Conservation (phyloP, 2,329 filamentous ascomycete genomes). For the Xylariaceae sp. region DNA sequence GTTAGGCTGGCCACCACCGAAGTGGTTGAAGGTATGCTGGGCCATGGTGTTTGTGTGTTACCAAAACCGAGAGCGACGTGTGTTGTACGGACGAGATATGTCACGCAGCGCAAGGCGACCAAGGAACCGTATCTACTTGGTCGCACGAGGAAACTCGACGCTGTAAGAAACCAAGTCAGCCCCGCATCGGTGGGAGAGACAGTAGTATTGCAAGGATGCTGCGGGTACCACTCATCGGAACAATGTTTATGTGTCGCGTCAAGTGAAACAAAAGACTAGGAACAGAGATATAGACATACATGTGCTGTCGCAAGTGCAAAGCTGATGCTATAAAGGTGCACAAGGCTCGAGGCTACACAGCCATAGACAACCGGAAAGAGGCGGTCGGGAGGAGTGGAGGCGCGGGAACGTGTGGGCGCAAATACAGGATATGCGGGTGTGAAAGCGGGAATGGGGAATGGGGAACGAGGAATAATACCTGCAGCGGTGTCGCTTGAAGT, state of each 20-base stretch:
- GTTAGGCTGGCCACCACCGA: conserved; percentile 50
- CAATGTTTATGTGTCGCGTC: neutral
- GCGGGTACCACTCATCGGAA: conserved; percentile 4
- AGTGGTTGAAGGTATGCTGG: conserved; percentile 54
- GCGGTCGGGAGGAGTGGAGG: neutral
- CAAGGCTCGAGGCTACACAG: neutral
- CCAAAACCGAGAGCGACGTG: conserved; percentile 1
- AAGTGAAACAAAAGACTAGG: conserved; percentile 1
- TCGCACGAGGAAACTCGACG: conserved; percentile 16
- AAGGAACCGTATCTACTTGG: conserved; percentile 10
- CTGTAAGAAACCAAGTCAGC: conserved; percentile 26
- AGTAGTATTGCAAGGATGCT: conserved; percentile 8
- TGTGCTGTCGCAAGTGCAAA: neutral
- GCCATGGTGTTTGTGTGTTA: conserved; percentile 40
- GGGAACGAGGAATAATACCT: conserved; percentile 3
- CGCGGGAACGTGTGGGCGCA: neutral
- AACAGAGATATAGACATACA: conserved; percentile 9
- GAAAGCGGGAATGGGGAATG: conserved; percentile 6
- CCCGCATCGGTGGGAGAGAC: conserved; percentile 23
- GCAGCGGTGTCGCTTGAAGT: conserved; percentile 2
- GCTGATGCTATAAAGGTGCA: neutral
- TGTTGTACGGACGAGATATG: conserved; percentile 3
- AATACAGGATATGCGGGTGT: conserved; percentile 1
- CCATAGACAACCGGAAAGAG: too few relatives aligned
- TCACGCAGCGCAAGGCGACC: conserved; percentile 15